Percentiles rank a stretch among this genome's conserved stretches.
Conservation (phyloP, 495 filamentous ascomycete genomes). For the Talaromyces proteolyticus region DNA sequence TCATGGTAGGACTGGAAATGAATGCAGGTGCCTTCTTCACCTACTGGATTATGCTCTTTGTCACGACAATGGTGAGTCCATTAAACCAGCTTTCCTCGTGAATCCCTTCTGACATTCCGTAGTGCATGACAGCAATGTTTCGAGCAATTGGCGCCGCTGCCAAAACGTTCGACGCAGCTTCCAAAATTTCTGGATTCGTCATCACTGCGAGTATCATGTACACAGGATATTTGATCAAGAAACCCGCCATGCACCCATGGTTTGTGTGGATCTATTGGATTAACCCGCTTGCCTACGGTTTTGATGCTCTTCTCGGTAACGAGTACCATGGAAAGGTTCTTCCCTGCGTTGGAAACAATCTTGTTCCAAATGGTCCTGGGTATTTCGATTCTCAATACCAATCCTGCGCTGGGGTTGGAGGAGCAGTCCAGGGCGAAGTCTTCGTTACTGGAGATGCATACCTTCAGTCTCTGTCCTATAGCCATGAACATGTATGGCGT, state of each 20-base stretch:
- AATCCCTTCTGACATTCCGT: conserved; percentile 10
- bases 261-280: conserved; percentile 70
- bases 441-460: conserved; percentile 41
- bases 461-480: conserved; percentile 43
- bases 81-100: background rate
- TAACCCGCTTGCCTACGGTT: conserved; percentile 68
- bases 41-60: conserved; percentile 41
- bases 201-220: conserved; percentile 52
- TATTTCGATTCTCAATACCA: conserved; percentile 20
- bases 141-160: conserved; percentile 43
- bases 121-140: conserved; percentile 48
- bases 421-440: conserved; percentile 35
- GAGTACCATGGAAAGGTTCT: conserved; percentile 55
- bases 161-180: conserved; percentile 44
- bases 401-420: conserved; percentile 50
- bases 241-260: conserved; percentile 66
- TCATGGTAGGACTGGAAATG: conserved; percentile 53
- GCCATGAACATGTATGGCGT: conserved; percentile 36
- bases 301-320: conserved; percentile 60
- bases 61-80: conserved; percentile 25
- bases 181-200: conserved; percentile 45
- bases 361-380: conserved; percentile 38
- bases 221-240: conserved; percentile 66
- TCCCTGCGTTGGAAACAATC: conserved; percentile 39
- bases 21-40: conserved; percentile 48